Conservation (phyloP, 148 eudicot genomes). For the Rheum nobile region DNA sequence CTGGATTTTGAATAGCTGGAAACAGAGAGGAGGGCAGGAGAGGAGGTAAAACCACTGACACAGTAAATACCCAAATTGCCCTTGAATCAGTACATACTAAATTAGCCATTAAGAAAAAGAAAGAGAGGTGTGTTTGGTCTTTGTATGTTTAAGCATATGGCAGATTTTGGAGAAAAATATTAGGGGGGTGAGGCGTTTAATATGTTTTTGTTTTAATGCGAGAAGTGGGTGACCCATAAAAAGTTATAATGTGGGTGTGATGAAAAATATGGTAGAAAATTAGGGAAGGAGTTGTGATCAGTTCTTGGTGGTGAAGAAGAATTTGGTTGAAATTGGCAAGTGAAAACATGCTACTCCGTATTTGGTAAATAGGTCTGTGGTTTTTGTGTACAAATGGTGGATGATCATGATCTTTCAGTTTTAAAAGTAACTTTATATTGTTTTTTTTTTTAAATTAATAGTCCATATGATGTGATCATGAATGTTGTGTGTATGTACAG, state of each 20-base stretch:
- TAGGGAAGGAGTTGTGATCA: neutral
- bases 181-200: neutral
- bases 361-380: neutral
- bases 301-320: neutral
- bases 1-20: slow-evolving; percentile 5
- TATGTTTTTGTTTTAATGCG: neutral
- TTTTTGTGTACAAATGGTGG: neutral
- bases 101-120: neutral
- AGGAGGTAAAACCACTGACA: slow-evolving; percentile 6
- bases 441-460: neutral
- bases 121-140: neutral
- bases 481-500: neutral
- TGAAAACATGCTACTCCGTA: neutral
- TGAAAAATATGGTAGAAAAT: neutral
- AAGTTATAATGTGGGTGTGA: neutral
- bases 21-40: neutral
- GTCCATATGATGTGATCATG: neutral
- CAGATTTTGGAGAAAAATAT: neutral
- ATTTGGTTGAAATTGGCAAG: neutral
- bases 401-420: neutral
- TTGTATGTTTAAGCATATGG: neutral
- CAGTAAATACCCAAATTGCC: slow-evolving; percentile 1
- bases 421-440: neutral
- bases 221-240: neutral
- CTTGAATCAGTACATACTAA: neutral